Conservation (phyloP, 139 green algal genomes). For the Chlorella sp. region DNA sequence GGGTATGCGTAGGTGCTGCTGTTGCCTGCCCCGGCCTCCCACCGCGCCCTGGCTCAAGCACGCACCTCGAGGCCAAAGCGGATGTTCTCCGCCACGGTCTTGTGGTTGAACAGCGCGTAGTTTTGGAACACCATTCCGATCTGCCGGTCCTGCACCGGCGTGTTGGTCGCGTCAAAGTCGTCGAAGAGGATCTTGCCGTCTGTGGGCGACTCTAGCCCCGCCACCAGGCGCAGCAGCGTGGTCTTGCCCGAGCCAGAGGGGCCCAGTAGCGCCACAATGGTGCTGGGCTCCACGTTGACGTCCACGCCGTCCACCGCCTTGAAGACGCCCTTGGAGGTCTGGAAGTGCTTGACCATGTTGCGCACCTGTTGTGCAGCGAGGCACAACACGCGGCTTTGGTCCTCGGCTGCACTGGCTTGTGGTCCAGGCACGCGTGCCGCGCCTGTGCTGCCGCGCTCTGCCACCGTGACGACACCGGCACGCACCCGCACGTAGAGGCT, state of each 20-base stretch:
- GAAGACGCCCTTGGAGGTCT: conserved; percentile 53
- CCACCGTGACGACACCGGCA: neutral
- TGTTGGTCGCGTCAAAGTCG: conserved; percentile 46
- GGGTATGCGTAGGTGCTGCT: no score
- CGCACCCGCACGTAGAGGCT: conserved; percentile 37
- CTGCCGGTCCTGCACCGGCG: conserved; percentile 44
- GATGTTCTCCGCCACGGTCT: conserved; percentile 86
- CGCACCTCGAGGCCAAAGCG: conserved; percentile 74
- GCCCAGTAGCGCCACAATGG: conserved; percentile 70
- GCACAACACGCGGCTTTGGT: no score
- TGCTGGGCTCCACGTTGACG: conserved; percentile 54
- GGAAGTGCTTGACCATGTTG: conserved; percentile 66
- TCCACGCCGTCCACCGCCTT: conserved; percentile 57
- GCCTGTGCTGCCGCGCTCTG: conserved; percentile 5
- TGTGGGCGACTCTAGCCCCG: conserved; percentile 69
- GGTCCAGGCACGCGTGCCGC: no score
- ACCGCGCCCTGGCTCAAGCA: no score
- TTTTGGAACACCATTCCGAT: conserved; percentile 86
- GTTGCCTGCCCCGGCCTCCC: no score
- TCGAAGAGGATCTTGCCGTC: conserved; percentile 72
- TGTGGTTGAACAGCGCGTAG: conserved; percentile 91
- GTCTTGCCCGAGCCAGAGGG: conserved; percentile 77
- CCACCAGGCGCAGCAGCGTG: conserved; percentile 77
- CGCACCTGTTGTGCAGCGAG: no score
- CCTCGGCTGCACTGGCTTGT: no score